Conservation (phyloP, 2,329 filamentous ascomycete genomes). For the Penicillium sp. region DNA sequence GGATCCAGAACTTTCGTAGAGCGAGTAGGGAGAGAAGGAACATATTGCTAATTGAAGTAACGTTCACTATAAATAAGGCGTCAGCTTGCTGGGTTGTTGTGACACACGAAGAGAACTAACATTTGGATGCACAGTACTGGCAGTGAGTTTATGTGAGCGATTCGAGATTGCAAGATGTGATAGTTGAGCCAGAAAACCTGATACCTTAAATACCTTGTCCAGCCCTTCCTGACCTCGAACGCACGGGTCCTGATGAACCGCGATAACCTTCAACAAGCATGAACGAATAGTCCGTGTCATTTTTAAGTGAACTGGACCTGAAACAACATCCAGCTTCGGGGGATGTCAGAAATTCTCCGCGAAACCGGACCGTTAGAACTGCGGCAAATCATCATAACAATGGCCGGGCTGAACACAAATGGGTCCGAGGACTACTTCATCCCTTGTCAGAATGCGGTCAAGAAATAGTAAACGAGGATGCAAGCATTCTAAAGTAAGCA, state of each 20-base stretch:
- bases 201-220: neutral
- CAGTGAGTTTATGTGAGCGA: neutral
- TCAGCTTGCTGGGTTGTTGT: neutral
- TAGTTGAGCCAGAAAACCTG: neutral
- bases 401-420: neutral
- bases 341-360: neutral
- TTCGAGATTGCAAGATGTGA: neutral
- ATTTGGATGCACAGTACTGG: too few species aligned
- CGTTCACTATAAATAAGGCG: neutral
- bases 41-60: neutral
- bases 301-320: conserved; percentile 14
- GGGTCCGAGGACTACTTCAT: neutral
- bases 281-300: neutral
- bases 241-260: neutral
- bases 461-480: neutral
- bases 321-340: conserved; percentile 8
- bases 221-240: neutral
- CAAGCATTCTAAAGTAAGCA: neutral
- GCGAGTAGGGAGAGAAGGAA: conserved; percentile 4
- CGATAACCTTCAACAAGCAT: neutral
- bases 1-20: conserved; percentile 3
- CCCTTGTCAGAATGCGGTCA: neutral
- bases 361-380: neutral
- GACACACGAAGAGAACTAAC: neutral
- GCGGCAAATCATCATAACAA: neutral